Conservation (phyloP, 1,284 basidiomycete species). For the Calocybe gambosa region DNA sequence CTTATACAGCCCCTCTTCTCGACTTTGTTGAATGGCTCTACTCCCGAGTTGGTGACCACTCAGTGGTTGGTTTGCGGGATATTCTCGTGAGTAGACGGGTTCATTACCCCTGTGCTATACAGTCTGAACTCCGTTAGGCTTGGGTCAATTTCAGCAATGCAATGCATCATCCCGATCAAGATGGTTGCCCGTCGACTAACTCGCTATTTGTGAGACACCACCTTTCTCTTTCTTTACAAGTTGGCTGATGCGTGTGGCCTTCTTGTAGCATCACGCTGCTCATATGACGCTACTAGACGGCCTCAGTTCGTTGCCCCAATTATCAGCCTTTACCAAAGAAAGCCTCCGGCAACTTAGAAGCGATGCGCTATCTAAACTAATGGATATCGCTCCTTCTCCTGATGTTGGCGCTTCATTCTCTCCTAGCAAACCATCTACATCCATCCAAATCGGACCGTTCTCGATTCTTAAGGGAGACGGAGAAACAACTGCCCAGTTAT, state of each 20-base stretch:
- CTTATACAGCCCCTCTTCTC: constrained; percentile 64
- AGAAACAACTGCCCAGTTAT: constrained; percentile 35
- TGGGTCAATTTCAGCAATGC: constrained; percentile 90
- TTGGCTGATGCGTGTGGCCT: neutral
- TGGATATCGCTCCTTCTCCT: constrained; percentile 45
- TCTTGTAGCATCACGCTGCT: constrained; percentile 74
- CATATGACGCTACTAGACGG: constrained; percentile 86
- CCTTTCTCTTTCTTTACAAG: constrained; percentile 1
- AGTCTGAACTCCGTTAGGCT: constrained; percentile 46
- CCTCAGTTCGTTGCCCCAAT: constrained; percentile 69
- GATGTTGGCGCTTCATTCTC: constrained; percentile 22
- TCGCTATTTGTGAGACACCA: constrained; percentile 69
- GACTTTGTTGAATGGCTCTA: constrained; percentile 84
- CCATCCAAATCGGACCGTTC: constrained; percentile 74
- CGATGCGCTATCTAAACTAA: constrained; percentile 43
- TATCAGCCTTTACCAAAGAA: constrained; percentile 47
- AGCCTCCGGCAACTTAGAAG: constrained; percentile 43
- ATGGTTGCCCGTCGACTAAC: constrained; percentile 34
- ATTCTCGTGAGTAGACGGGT: constrained; percentile 59
- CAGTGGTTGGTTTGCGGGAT: constrained; percentile 80
- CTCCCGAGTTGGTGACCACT: constrained; percentile 55
- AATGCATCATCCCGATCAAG: constrained; percentile 33
- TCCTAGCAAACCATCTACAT: constrained; percentile 28
- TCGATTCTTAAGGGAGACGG: constrained; percentile 57
- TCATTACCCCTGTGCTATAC: neutral